phyloP scores from a whole-genome alignment of 352 stramenopile species.

The Globisporangium uncinulatum region DNA sequence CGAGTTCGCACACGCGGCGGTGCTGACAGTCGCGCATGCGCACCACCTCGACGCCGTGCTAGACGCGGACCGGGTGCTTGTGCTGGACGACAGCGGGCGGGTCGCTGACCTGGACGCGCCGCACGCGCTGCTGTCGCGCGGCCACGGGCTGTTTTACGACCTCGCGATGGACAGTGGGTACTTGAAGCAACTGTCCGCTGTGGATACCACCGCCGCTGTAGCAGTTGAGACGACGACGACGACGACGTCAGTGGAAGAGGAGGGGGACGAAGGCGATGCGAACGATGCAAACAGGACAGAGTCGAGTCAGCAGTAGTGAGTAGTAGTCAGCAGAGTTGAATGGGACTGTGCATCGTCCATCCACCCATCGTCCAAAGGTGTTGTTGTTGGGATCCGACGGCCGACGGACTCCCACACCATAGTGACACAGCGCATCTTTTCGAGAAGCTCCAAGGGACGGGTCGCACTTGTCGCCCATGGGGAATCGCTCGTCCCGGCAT shows the following conservation, averaged over 20 bases:
- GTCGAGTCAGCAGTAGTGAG: too few species aligned
- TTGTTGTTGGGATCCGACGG: too few species aligned
- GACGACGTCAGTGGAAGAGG: background rate
- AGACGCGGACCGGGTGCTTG: slow-evolving; percentile 94
- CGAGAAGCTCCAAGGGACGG: background rate
- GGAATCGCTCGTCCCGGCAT: slow-evolving; percentile 8
- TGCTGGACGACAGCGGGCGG: slow-evolving; percentile 88
- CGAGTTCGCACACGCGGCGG: slow-evolving; percentile 89
- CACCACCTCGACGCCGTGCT: slow-evolving; percentile 94
- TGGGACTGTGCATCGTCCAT: too few species aligned
- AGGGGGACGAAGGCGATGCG: background rate
- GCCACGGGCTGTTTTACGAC: slow-evolving; percentile 33
- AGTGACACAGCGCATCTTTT: too few species aligned
- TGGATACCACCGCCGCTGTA: background rate
- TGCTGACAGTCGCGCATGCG: slow-evolving; percentile 94
- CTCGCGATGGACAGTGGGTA: slow-evolving; percentile 35
- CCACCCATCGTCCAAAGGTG: too few species aligned
- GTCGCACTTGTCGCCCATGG: background rate
- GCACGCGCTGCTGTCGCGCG: slow-evolving; percentile 39
- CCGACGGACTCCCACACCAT: too few species aligned
- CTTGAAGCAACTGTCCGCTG: slow-evolving; percentile 20
- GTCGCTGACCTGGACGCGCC: slow-evolving; percentile 86
- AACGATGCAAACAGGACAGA: too few species aligned
- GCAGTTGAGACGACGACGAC: background rate
- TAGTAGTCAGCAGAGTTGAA: too few species aligned